These are phyloP conservation scores for Fusarium sp. DNA, from an alignment of 2,329 filamentous ascomycete genomes.

Conservation along the genomic window DNA sequence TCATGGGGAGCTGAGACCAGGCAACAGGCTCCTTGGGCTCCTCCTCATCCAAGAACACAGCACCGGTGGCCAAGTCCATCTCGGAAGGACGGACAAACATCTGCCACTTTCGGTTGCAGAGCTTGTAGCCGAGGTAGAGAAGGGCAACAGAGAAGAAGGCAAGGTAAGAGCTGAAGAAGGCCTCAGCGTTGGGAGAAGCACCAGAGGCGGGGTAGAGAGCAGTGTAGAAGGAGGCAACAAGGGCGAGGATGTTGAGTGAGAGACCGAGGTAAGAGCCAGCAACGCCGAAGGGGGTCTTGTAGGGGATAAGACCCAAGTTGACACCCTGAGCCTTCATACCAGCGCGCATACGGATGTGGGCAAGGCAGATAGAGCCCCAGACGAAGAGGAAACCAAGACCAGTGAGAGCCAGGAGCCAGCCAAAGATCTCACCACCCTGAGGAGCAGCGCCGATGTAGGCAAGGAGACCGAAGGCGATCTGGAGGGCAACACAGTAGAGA, in stretches of 20 bases:
- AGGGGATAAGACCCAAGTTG: slow-evolving; percentile 81
- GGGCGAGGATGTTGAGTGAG: slow-evolving; percentile 79
- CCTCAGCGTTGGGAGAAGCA: slow-evolving; percentile 76
- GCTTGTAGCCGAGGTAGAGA: slow-evolving; percentile 82
- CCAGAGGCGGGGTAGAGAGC: slow-evolving; percentile 59
- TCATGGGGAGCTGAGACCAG: slow-evolving; percentile 68
- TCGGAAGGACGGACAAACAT: slow-evolving; percentile 75
- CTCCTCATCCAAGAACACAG: slow-evolving; percentile 82
- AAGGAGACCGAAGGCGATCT: slow-evolving; percentile 79
- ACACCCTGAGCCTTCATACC: slow-evolving; percentile 80
- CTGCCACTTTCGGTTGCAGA: slow-evolving; percentile 74
- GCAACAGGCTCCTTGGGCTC: slow-evolving; percentile 79
- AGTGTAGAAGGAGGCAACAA: slow-evolving; percentile 92
- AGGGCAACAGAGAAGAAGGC: slow-evolving; percentile 76
- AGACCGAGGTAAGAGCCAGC: slow-evolving; percentile 88
- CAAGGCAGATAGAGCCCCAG: slow-evolving; percentile 87
- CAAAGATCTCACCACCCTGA: slow-evolving; percentile 75
- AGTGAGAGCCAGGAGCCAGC: slow-evolving; percentile 84
- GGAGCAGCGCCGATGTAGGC: slow-evolving; percentile 80
- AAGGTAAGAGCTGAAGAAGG: slow-evolving; percentile 82
- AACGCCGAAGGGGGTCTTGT: slow-evolving; percentile 83
- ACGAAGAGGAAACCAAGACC: slow-evolving; percentile 85
- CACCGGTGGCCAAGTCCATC: slow-evolving; percentile 89
- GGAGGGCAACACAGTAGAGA: slow-evolving; percentile 78
- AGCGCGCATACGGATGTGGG: slow-evolving; percentile 90